phyloP scores from a whole-genome alignment of 2,329 filamentous ascomycete genomes.

The Didymella segeticola region DNA sequence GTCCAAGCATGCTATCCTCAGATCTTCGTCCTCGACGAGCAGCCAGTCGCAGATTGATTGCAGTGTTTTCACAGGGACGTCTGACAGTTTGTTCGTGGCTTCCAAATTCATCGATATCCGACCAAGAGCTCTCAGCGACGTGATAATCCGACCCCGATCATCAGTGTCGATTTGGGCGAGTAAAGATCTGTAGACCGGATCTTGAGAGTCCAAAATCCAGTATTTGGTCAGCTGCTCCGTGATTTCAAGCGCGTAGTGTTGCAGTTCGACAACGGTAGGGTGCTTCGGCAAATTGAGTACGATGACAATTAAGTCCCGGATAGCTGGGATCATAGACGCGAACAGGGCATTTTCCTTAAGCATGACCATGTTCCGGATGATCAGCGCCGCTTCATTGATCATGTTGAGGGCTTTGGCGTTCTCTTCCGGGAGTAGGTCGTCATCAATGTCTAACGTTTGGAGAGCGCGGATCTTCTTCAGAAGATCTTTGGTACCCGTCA shows the following conservation, averaged over 20 bases:
- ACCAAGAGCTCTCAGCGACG: slow-evolving; percentile 79
- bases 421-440: slow-evolving; percentile 73
- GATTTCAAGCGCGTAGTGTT: slow-evolving; percentile 90
- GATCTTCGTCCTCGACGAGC: slow-evolving; percentile 85
- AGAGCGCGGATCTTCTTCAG: slow-evolving; percentile 74
- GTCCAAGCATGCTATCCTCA: slow-evolving; percentile 86
- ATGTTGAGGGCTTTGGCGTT: slow-evolving; percentile 75
- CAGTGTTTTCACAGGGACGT: slow-evolving; percentile 70
- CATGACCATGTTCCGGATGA: slow-evolving; percentile 95
- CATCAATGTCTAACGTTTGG: slow-evolving; percentile 63
- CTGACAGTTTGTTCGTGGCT: slow-evolving; percentile 76
- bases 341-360: slow-evolving; percentile 86
- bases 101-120: slow-evolving; percentile 89
- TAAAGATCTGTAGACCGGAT: slow-evolving; percentile 81
- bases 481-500: slow-evolving; percentile 72
- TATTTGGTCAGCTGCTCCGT: slow-evolving; percentile 88
- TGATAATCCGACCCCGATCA: slow-evolving; percentile 84
- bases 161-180: slow-evolving; percentile 60
- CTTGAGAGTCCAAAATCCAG: slow-evolving; percentile 72
- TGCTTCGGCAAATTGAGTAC: slow-evolving; percentile 77
- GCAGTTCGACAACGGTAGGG: slow-evolving; percentile 78
- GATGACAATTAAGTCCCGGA: slow-evolving; percentile 85
- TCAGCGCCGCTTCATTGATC: slow-evolving; percentile 84
- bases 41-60: slow-evolving; percentile 75
- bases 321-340: slow-evolving; percentile 74